A percentile compares a stretch with the other conserved stretches of the same genome.
Conservation (phyloP, 2,329 filamentous ascomycete species). For the Pseudogymnoascus sp. region DNA sequence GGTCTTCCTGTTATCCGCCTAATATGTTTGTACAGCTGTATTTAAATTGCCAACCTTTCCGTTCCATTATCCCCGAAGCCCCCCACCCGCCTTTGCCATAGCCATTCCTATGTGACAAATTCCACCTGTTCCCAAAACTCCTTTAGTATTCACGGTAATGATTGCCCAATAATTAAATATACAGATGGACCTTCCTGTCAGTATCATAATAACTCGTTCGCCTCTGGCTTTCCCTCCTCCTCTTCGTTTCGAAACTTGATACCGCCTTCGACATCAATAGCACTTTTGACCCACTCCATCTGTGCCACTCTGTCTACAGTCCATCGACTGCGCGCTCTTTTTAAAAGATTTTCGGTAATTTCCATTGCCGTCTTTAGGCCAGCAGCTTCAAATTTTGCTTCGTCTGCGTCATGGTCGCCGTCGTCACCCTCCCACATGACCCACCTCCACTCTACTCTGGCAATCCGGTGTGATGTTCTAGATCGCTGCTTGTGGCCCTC, state of each 20-base stretch:
- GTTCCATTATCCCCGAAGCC: background rate
- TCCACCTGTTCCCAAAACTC: conserved; percentile 1
- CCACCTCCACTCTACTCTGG: conserved; percentile 93
- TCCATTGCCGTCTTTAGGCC: conserved; percentile 67
- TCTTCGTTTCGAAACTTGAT: conserved; percentile 49
- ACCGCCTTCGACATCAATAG: conserved; percentile 59
- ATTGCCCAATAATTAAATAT: conserved; percentile 5
- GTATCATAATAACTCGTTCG: conserved; percentile 2
- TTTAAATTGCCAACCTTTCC: background rate
- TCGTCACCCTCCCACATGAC: conserved; percentile 74
- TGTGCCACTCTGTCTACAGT: conserved; percentile 63
- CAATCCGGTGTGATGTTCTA: conserved; percentile 86
- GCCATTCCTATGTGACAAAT: background rate
- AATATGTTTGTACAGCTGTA: background rate
- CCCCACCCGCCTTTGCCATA: background rate
- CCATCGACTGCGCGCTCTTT: conserved; percentile 73
- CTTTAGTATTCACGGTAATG: background rate
- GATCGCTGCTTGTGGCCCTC: conserved; percentile 70
- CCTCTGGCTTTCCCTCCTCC: background rate
- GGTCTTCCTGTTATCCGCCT: background rate
- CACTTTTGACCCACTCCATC: conserved; percentile 67
- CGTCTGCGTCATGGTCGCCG: conserved; percentile 70
- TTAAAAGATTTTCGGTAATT: conserved; percentile 76
- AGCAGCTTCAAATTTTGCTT: conserved; percentile 50
- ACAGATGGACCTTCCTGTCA: background rate